phyloP scores from a whole-genome alignment of 176 grass and related monocot species.

The Phragmites australis region DNA sequence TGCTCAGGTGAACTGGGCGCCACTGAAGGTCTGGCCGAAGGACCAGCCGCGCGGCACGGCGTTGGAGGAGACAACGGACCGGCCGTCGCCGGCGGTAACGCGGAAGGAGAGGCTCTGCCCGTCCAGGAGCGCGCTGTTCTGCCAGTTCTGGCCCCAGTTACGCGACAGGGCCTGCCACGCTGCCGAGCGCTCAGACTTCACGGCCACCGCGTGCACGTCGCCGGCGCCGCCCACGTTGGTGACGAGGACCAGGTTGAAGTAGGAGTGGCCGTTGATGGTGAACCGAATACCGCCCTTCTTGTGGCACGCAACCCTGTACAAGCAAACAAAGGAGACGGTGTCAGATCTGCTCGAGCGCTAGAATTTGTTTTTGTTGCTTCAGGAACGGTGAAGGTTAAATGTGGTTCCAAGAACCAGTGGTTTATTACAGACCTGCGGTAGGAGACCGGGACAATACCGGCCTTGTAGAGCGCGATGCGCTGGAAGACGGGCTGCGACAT shows the following conservation, averaged over 20 bases:
- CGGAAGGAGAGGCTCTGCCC: slow-evolving; percentile 59
- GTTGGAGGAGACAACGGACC: slow-evolving; percentile 47
- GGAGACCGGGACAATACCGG: slow-evolving; percentile 84
- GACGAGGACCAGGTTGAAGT: slow-evolving; percentile 89
- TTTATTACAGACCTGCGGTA: slow-evolving; percentile 52
- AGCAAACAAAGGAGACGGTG: accelerated
- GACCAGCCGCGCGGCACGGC: slow-evolving; percentile 63
- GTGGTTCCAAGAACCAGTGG: accelerated
- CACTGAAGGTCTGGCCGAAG: slow-evolving; percentile 85
- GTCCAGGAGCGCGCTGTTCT: slow-evolving; percentile 63
- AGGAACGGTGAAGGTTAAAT: too few species aligned
- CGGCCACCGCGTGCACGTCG: slow-evolving; percentile 66
- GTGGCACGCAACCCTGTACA: slow-evolving; percentile 55
- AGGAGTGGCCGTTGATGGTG: slow-evolving; percentile 87
- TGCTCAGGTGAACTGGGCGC: slow-evolving; percentile 60
- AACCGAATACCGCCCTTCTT: slow-evolving; percentile 91
- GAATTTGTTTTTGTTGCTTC: too few species aligned
- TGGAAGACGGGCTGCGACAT: slow-evolving; percentile 85
- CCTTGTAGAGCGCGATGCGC: slow-evolving; percentile 76
- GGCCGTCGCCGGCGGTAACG: slow-evolving; percentile 61
- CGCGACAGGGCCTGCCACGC: slow-evolving; percentile 67
- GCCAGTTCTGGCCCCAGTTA: slow-evolving; percentile 98
- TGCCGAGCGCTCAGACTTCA: slow-evolving; percentile 41
- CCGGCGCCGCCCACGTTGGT: slow-evolving; percentile 83
- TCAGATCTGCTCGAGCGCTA: neutral